Conservation (phyloP, 805 yeast species). For the Cyberlindnera xishuangbannaensis region DNA sequence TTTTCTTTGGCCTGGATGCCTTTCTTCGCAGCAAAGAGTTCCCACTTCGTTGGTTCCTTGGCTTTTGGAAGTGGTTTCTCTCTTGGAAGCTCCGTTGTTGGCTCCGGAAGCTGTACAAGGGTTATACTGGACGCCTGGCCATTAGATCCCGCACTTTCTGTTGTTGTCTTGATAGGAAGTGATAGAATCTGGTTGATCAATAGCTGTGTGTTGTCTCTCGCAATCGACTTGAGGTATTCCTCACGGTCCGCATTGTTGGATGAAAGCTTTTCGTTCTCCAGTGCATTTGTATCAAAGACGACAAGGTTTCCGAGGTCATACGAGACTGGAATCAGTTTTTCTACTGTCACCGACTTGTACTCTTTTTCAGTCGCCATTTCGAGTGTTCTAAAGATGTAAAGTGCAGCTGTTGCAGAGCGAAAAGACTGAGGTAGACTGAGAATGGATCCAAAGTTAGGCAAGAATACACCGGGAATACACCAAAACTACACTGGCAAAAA, state of each 20-base stretch:
- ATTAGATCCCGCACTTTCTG: conserved; percentile 57
- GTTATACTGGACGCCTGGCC: conserved; percentile 72
- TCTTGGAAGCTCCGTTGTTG: conserved; percentile 76
- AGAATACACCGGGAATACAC: too few relatives aligned
- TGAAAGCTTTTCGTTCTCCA: conserved; percentile 55
- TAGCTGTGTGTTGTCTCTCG: conserved; percentile 92
- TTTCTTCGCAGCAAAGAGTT: conserved; percentile 89
- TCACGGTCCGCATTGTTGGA: conserved; percentile 53
- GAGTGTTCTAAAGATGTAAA: too few relatives aligned
- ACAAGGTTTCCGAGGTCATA: conserved; percentile 90
- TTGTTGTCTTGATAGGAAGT: conserved; percentile 82
- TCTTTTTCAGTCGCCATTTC: too few relatives aligned
- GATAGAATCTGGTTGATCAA: conserved; percentile 86
- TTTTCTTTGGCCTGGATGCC: conserved; percentile 89
- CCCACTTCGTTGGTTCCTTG: conserved; percentile 94
- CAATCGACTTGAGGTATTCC: conserved; percentile 51
- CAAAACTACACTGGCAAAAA: too few relatives aligned
- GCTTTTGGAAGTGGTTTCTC: conserved; percentile 94
- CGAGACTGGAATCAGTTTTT: conserved; percentile 82
- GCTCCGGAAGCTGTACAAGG: conserved; percentile 78
- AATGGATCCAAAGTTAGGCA: too few relatives aligned
- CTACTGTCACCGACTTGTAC: conserved; percentile 77
- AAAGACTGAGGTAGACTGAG: too few relatives aligned
- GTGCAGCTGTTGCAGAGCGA: too few relatives aligned
- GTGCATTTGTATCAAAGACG: conserved; percentile 83